These are phyloP conservation scores for Actinomortierella wolfii DNA, from an alignment of 371 early-diverging fungal species.

Conservation along the genomic window DNA sequence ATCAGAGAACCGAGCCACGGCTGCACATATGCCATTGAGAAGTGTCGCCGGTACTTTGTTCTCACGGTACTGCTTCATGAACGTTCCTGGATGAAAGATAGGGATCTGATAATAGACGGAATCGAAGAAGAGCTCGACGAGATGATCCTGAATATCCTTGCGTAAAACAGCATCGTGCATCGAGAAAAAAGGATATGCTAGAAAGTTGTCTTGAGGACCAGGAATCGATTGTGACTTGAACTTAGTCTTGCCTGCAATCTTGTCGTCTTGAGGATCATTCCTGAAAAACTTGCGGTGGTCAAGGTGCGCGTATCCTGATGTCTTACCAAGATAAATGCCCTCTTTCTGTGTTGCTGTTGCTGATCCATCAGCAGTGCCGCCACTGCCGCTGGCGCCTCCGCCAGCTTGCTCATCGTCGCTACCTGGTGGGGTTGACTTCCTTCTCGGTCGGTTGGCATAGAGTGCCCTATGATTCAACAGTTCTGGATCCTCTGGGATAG, in stretches of 20 bases:
- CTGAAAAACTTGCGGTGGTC: no score
- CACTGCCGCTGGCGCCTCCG: no score
- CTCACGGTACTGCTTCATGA: slow-evolving; percentile 42
- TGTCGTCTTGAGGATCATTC: no score
- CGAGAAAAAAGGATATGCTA: slow-evolving; percentile 13
- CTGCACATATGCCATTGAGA: slow-evolving; percentile 44
- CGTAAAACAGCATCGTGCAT: slow-evolving; percentile 47
- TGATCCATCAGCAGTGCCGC: no score
- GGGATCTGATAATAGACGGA: slow-evolving; percentile 60
- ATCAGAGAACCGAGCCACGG: slow-evolving; percentile 45
- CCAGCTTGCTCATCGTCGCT: no score
- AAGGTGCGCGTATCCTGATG: not conserved
- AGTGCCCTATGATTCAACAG: not conserved
- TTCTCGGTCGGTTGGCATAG: not conserved
- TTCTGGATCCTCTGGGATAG: not conserved
- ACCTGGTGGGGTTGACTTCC: no score
- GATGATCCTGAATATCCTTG: slow-evolving; percentile 57
- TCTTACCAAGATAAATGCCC: not conserved
- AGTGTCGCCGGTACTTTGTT: slow-evolving; percentile 40
- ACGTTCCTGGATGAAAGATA: slow-evolving; percentile 52
- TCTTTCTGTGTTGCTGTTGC: no score
- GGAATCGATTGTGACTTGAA: slow-evolving; percentile 5
- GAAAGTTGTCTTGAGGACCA: no score
- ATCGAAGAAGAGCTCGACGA: slow-evolving; percentile 58
- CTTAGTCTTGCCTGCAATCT: not conserved